A percentile compares a stretch with the other conserved stretches of the same genome.
Conservation (phyloP, 1,139 yeast species). For the Ogataea hybrid region DNA sequence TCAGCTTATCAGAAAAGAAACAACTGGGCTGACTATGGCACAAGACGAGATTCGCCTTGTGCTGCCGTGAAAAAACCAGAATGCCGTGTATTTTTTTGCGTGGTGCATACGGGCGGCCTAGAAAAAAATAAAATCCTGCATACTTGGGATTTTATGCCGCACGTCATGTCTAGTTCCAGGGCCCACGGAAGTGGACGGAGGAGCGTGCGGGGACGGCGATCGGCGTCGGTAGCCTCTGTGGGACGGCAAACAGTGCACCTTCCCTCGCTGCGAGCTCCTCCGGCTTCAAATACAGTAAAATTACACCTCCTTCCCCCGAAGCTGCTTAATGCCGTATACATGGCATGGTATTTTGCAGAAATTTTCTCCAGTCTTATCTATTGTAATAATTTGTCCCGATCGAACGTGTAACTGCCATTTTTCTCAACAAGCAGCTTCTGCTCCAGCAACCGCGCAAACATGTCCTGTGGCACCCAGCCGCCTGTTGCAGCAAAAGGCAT, state of each 20-base stretch:
- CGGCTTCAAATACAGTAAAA: too few species aligned
- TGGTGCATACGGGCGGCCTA: background rate
- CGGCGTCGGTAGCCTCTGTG: background rate
- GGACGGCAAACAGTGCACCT: background rate
- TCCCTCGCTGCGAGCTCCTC: background rate
- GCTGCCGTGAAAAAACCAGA: background rate
- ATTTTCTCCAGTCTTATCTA: background rate
- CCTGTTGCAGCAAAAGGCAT: constrained; percentile 88
- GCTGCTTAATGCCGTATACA: background rate
- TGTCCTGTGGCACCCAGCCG: constrained; percentile 95
- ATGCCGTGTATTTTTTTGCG: background rate
- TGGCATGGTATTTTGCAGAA: background rate
- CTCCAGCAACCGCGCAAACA: constrained; percentile 68
- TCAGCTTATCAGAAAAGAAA: constrained; percentile 8
- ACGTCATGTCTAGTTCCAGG: constrained; percentile 2
- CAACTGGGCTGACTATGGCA: background rate
- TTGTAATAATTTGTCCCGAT: constrained; percentile 25
- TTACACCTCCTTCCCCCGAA: too few species aligned
- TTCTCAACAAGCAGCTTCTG: constrained; percentile 56
- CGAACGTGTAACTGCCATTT: constrained; percentile 31
- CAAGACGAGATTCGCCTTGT: background rate
- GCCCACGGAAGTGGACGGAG: background rate
- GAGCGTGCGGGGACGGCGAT: too few species aligned
- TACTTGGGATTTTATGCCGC: constrained; percentile 2
- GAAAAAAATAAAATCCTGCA: background rate